A percentile compares a stretch with the other conserved stretches of the same genome.
phyloP scores from a whole-genome alignment of 2,329 filamentous ascomycete genomes.

The Sporothrix brunneoviolacea region DNA sequence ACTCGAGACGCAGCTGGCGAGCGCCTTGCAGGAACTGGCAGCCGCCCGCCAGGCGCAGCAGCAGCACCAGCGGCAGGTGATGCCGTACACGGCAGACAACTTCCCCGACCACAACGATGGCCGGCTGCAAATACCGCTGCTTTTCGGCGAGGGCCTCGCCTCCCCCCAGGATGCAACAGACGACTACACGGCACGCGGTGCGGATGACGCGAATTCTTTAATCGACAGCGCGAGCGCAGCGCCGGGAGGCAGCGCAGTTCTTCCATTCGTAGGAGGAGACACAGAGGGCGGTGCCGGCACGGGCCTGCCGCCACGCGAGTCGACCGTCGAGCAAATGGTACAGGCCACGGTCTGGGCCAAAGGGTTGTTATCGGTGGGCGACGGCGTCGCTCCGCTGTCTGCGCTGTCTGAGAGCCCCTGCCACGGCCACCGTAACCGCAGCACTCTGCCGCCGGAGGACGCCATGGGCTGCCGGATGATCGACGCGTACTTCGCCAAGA shows the following conservation, averaged over 20 bases:
- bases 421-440: not conserved
- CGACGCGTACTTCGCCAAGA: slow-evolving; percentile 19
- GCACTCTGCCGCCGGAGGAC: not conserved
- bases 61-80: not conserved
- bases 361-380: slow-evolving; percentile 24
- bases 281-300: no score
- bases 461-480: slow-evolving; percentile 8
- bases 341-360: slow-evolving; percentile 49
- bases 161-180: no score
- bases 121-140: no score
- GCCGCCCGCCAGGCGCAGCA: not conserved
- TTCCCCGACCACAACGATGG: no score
- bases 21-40: slow-evolving; percentile 3
- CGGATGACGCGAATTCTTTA: no score
- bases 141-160: no score
- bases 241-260: no score
- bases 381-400: not conserved
- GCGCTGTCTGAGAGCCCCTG: not conserved
- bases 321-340: slow-evolving; percentile 41
- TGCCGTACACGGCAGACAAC: no score
- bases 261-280: no score
- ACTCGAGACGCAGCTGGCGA: slow-evolving; percentile 10
- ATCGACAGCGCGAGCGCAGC: no score
- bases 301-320: not conserved
- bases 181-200: no score